These are phyloP conservation scores for Cladosporium sp. DNA, from an alignment of 2,329 filamentous ascomycete genomes.

Conservation along the genomic window DNA sequence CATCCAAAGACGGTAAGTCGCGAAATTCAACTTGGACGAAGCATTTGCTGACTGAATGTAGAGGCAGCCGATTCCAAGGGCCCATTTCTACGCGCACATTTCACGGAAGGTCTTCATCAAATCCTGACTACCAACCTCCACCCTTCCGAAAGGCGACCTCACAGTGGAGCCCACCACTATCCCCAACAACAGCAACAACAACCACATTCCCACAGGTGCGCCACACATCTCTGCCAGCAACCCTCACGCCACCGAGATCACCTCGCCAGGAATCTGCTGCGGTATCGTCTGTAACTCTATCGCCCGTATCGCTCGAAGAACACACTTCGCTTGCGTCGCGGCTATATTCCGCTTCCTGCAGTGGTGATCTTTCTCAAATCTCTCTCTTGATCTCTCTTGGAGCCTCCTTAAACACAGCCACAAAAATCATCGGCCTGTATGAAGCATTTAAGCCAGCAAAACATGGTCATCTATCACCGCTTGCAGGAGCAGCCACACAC, in stretches of 20 bases:
- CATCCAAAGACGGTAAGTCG: slow-evolving; percentile 23
- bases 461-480: slow-evolving; percentile 33
- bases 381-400: slow-evolving; percentile 30
- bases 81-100: neutral
- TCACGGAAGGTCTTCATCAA: slow-evolving; percentile 17
- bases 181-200: slow-evolving; percentile 29
- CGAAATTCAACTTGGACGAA: neutral
- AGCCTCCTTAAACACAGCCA: slow-evolving; percentile 31
- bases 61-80: neutral
- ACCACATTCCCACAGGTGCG: slow-evolving; percentile 15
- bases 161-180: slow-evolving; percentile 35
- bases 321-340: slow-evolving; percentile 24
- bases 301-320: slow-evolving; percentile 19
- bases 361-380: slow-evolving; percentile 33
- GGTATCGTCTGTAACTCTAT: neutral
- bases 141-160: slow-evolving; percentile 32
- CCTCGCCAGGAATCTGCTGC: neutral
- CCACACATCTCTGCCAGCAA: slow-evolving; percentile 21
- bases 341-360: slow-evolving; percentile 34
- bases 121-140: slow-evolving; percentile 22
- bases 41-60: neutral
- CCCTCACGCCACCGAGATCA: slow-evolving; percentile 11
- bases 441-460: slow-evolving; percentile 38
- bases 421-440: slow-evolving; percentile 32
- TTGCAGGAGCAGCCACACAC: slow-evolving; percentile 35